phyloP scores from a whole-genome alignment of 2,329 filamentous ascomycete genomes.

The Stylonectria norvegica region DNA sequence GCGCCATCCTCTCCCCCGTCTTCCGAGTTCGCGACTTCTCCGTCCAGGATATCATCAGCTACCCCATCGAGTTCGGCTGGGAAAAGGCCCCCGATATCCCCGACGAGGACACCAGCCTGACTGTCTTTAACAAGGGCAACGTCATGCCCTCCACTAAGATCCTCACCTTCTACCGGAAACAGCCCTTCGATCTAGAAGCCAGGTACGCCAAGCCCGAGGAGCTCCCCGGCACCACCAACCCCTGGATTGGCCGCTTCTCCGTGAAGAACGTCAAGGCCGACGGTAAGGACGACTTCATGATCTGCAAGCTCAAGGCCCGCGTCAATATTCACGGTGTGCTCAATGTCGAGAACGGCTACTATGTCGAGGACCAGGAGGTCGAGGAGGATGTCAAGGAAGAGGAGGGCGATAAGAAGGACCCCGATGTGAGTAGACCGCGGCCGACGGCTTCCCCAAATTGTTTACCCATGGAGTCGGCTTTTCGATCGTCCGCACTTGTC shows the following conservation, averaged over 20 bases:
- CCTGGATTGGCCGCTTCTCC: slow-evolving; percentile 96
- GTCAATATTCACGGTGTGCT: slow-evolving; percentile 95
- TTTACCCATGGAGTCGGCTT: slow-evolving; percentile 1
- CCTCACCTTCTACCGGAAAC: slow-evolving; percentile 97
- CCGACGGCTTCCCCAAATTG: slow-evolving; percentile 3
- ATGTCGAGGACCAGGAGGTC: slow-evolving; percentile 94
- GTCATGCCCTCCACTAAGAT: slow-evolving; percentile 98
- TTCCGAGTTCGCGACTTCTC: slow-evolving; percentile 99
- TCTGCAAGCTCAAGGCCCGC: slow-evolving; percentile 98
- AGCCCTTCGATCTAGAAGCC: slow-evolving; percentile 93
- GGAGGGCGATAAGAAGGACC: slow-evolving; percentile 60
- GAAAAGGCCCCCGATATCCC: slow-evolving; percentile 98
- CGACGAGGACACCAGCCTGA: slow-evolving; percentile 95
- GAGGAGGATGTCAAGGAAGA: slow-evolving; percentile 88
- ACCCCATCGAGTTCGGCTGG: slow-evolving; percentile 98
- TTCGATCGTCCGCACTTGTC: slow-evolving; percentile 11
- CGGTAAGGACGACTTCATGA: slow-evolving; percentile 96
- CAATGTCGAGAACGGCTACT: slow-evolving; percentile 96
- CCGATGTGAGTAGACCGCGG: slow-evolving; percentile 60
- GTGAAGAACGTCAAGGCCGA: slow-evolving; percentile 97
- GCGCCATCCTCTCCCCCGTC: slow-evolving; percentile 92
- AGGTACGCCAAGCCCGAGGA: slow-evolving; percentile 83
- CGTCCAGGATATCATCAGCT: slow-evolving; percentile 95
- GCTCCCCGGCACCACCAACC: slow-evolving; percentile 84
- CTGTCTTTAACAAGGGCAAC: slow-evolving; percentile 96